Percentiles rank a stretch among this genome's conserved stretches.
Conservation (phyloP, 2,329 filamentous ascomycete genomes). For the Dichotomopilus funicola region DNA sequence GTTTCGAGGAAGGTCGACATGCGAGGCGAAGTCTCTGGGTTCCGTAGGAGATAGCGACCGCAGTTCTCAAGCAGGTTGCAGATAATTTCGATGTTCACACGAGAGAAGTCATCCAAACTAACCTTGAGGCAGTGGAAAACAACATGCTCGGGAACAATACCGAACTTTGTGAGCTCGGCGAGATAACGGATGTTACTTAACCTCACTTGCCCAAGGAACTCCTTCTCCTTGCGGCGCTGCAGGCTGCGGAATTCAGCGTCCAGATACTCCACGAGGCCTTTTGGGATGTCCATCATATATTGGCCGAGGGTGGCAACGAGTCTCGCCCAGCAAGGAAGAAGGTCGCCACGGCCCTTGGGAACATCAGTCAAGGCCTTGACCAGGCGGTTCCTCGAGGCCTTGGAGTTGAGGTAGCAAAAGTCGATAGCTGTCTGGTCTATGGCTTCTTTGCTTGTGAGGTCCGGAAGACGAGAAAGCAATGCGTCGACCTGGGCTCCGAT, state of each 20-base stretch:
- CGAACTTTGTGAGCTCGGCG: slow-evolving; percentile 95
- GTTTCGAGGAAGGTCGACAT: slow-evolving; percentile 95
- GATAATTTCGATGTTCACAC: slow-evolving; percentile 99
- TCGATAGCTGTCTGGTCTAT: slow-evolving; percentile 92
- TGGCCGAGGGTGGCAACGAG: slow-evolving; percentile 87
- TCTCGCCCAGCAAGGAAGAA: slow-evolving; percentile 86
- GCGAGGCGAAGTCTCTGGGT: slow-evolving; percentile 82
- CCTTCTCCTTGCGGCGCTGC: slow-evolving; percentile 94
- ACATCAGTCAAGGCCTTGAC: slow-evolving; percentile 91
- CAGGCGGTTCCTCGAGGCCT: slow-evolving; percentile 89
- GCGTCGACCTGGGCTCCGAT: slow-evolving; percentile 96
- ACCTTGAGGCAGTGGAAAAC: slow-evolving; percentile 99
- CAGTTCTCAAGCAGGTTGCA: slow-evolving; percentile 95
- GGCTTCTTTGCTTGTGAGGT: slow-evolving; percentile 82
- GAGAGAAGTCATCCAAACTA: slow-evolving; percentile 92
- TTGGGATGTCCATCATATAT: slow-evolving; percentile 91
- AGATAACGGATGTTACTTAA: slow-evolving; percentile 96
- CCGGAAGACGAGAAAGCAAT: slow-evolving; percentile 77
- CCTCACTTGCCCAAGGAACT: slow-evolving; percentile 89
- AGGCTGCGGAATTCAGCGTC: slow-evolving; percentile 96
- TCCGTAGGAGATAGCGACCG: slow-evolving; percentile 86
- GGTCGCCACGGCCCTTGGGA: slow-evolving; percentile 85
- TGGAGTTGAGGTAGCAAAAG: slow-evolving; percentile 97
- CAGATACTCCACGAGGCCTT: slow-evolving; percentile 82
- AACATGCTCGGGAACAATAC: slow-evolving; percentile 94